Evolutionary conservation across 306 rosid species (phyloP), one percentile per base, ranked within the genome.

Genomic region (Acacia melanoxylon): DNA sequence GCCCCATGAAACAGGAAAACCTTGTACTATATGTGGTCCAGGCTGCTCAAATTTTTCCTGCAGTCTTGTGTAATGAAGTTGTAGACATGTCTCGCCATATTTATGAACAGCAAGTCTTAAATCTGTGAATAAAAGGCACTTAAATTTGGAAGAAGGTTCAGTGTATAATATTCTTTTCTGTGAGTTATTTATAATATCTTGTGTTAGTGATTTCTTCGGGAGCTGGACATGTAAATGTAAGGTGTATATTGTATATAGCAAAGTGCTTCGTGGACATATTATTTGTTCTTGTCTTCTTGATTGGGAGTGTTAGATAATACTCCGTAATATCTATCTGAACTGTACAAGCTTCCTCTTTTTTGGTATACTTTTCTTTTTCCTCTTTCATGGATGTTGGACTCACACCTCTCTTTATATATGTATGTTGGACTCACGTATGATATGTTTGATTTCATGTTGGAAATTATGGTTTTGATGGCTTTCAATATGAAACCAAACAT

Each of bases 61-160:
- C 90, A 63, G 91, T 86, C 88, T 82, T 84, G 83, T 87, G 54
- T 77, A 24, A 68, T 82, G 83, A 87, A 90, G 89, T 81, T 91
- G 94, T 91, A 87, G 71, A 90, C 88, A 87, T 76, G 86, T 78
- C 86, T 78, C 73, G 85, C 85, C 90, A 86, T 86, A 12, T 87
- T 85, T 83, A 83, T 76, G 84, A 37, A 79, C 83, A 76, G 37
- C 19, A 71, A 82, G 82, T 87, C 67, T 25, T 61, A 61, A 61
- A 11, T 61, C 76, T 87, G 90, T 87, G 79, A 78, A 81, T 84
- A 80, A 85, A 83, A 82, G 82, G 76, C 83, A 65, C 78, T 76
- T 84, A 22, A 3, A n/a, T 58, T 81, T 79, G 62, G 72, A 58
- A 48, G 72, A 58, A 48, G 71, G 68, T 71, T 61, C 70, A 71